Evolutionary conservation across 345 rosid species (phyloP), one percentile per base, ranked within the genome.

Genomic region (Cochlearia excelsa): DNA sequence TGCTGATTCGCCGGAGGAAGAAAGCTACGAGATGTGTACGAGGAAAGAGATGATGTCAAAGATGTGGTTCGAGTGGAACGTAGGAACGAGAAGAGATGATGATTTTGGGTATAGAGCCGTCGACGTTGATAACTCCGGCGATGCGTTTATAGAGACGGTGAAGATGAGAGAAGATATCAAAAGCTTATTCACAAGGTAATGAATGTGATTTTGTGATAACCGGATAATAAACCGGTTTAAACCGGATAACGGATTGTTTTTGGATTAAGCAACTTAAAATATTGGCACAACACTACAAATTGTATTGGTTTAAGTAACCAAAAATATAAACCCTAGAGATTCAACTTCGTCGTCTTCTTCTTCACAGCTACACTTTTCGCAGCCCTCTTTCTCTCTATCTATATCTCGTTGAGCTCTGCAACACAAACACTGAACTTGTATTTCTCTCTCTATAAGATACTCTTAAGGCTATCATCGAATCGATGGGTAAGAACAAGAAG

Each of bases 21-120:
- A 81, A 51, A 84, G 78, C 61, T 82, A 87, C 29, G 42, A 8
- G 16, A 77, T 81, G 11, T 87, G 94, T 77, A 82, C 71, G 55
- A 71, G 79, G 50, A 93, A 93, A 72, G 97, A 93, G 69, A 67
- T 80, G 30, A 85, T 93, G 46, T 80, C 97, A 1, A 87, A 87
- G 68, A 76, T 85, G 86, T 93, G 95, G 97, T 93, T 93, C 7
- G 99, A 93, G 50, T 93, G 97, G 99, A 85, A 83, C 2, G 80
- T 83, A 70, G 79, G 73, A 16, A 67, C 79, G 11, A 85, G 89
- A 23, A 67, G 78, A 69, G 77, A 67, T 8, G 71, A 73, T 30
- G 84, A 89, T 46, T 76, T 88, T 46, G 77, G 77, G 34, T 74
- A 75, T 16, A 81, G 78, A 70, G 72, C 68, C 4, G 54, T 87